Evolutionary conservation across 176 grass and related monocot genomes (phyloP), one percentile per base, ranked within the genome.

Genomic region (Aegilops longissima): DNA sequence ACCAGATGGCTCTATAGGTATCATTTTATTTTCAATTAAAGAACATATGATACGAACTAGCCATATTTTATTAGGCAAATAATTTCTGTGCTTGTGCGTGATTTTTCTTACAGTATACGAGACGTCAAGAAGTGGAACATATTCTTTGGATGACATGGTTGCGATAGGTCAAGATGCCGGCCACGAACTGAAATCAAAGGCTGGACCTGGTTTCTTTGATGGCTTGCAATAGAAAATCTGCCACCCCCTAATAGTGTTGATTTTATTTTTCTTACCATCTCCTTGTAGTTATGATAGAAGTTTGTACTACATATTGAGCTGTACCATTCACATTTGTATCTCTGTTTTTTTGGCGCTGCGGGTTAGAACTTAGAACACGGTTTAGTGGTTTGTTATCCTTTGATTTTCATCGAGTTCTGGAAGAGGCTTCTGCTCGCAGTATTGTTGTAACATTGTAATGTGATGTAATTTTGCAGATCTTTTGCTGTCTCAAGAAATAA

Each of bases 111-210:
- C 79, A 99, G 94, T 99, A 49, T 91, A 92, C 21, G 94, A 99
- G 87, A 99, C 94, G 31, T 83, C 94, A 87, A 94, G 94, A 89
- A 94, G 42, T 87, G 94, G 97, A 21, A 17, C 85, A 3, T 94
- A 93, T 88, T 75, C 85, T 38, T 86, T 91, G 5, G 85, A 94
- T 34, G 94, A 92, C 71, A 99, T 99, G 97, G 87, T 99, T 25
- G 92, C 86, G 61, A 93, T 99, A 81, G 97, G 97, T 14, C 91
- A 88, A 90, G 97, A 97, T 90, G 97, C 97, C 2, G 94, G 97
- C 40, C 85, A 94, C 11, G 97, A 97, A 66, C 90, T 99, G 85
- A 91, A 93, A 81, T 81, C 92, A 63, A 94, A 79, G 78, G 97
- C 94, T 64, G 94, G 97, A 5, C 89, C 94, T 21, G 83, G 73